phyloP scores from a whole-genome alignment of 2,329 filamentous ascomycete species.

The Escovopsis sp. region DNA sequence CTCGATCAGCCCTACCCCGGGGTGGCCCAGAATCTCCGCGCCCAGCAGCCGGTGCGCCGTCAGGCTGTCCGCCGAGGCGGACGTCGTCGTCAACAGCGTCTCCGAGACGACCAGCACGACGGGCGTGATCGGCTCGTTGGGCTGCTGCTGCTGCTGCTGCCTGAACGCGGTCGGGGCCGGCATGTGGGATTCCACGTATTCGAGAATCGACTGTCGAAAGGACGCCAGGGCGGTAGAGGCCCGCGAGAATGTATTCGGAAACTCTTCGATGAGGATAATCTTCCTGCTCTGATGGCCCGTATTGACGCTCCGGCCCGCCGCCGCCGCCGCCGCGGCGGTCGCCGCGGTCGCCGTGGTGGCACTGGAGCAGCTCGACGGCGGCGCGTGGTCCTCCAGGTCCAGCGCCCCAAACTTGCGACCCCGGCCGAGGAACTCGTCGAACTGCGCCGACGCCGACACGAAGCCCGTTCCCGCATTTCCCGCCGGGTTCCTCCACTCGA shows the following conservation, averaged over 20 bases:
- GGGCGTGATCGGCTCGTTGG: constrained; percentile 43
- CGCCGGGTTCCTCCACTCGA: constrained; percentile 84
- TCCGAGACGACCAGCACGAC: constrained; percentile 87
- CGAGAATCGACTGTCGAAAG: constrained; percentile 61
- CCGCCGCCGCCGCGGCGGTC: constrained; percentile 12
- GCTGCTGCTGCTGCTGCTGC: constrained; percentile 18
- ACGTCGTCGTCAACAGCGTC: constrained; percentile 71
- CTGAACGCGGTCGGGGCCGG: constrained; percentile 37
- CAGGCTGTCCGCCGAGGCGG: constrained; percentile 76
- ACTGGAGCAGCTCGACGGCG: neutral
- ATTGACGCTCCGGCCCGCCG: constrained; percentile 6
- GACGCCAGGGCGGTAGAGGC: constrained; percentile 49
- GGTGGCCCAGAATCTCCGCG: constrained; percentile 69
- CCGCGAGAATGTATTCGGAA: constrained; percentile 59
- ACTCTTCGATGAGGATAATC: constrained; percentile 67
- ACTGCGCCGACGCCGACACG: constrained; percentile 61
- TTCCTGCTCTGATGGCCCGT: constrained; percentile 18
- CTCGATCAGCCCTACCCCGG: constrained; percentile 65
- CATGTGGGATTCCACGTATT: constrained; percentile 56
- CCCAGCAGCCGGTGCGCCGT: constrained; percentile 84
- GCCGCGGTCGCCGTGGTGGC: constrained; percentile 5
- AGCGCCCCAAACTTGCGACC: constrained; percentile 69
- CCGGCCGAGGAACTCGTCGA: constrained; percentile 80
- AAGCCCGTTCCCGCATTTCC: constrained; percentile 45
- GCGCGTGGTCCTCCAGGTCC: constrained; percentile 24